Conservation (phyloP, 1,284 basidiomycete species). For the Boletus semigastroideus region DNA sequence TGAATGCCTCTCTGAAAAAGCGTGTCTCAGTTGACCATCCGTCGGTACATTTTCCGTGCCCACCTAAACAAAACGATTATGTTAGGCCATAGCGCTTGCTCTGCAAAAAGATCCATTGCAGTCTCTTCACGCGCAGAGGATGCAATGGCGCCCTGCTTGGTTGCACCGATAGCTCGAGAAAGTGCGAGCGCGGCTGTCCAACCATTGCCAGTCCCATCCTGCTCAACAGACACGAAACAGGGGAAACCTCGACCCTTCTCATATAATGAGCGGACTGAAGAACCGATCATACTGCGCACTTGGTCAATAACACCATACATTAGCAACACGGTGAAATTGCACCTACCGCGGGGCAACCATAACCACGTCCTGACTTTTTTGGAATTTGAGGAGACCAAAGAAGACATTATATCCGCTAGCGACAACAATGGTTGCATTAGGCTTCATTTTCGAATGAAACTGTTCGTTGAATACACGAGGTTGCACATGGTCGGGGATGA, state of each 20-base stretch:
- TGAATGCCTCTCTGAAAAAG: conserved; percentile 54
- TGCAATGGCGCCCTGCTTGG: conserved; percentile 63
- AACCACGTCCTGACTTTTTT: conserved; percentile 55
- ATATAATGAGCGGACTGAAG: conserved; percentile 61
- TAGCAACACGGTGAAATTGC: neutral
- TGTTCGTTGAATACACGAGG: conserved; percentile 58
- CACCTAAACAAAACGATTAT: conserved; percentile 64
- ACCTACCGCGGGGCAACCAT: conserved; percentile 59
- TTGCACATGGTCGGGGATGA: conserved; percentile 65
- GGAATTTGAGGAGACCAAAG: conserved; percentile 57
- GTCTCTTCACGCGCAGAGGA: conserved; percentile 66
- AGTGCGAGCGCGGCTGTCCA: conserved; percentile 50
- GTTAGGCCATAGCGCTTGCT: conserved; percentile 67
- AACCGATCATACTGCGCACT: conserved; percentile 56
- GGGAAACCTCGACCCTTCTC: conserved; percentile 62
- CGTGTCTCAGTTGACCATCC: neutral
- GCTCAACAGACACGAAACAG: conserved; percentile 65
- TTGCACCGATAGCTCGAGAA: conserved; percentile 59
- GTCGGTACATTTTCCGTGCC: neutral
- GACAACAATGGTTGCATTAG: conserved; percentile 50
- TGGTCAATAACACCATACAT: conserved; percentile 1
- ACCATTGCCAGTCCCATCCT: conserved; percentile 55
- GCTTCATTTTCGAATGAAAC: conserved; percentile 52
- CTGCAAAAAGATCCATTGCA: conserved; percentile 64
- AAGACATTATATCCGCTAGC: conserved; percentile 69